These are phyloP conservation scores for Eimeria praecox DNA, from an alignment of 169 alveolate species.

Conservation along the genomic window DNA sequence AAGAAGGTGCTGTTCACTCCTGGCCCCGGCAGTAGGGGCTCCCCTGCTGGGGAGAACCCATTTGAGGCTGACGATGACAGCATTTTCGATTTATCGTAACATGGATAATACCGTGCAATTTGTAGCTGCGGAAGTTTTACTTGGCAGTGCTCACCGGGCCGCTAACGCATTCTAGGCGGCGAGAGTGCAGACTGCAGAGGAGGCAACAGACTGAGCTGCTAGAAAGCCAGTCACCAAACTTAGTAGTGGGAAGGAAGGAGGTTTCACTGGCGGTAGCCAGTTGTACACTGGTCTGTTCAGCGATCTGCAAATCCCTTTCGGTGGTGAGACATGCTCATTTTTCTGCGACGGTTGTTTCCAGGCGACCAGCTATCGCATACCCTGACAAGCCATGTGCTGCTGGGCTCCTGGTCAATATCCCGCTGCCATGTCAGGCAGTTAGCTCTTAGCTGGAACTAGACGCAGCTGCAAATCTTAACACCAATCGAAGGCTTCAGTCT, in stretches of 20 bases:
- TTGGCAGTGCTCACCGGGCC: not conserved
- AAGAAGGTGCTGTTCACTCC: constrained; percentile 45
- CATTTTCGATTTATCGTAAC: constrained; percentile 18
- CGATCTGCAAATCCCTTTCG: not conserved
- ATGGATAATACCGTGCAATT: not conserved
- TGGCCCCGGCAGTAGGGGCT: not conserved
- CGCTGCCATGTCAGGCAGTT: not conserved
- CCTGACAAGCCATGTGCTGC: not conserved
- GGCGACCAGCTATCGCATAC: not conserved
- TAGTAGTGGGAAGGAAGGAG: not conserved
- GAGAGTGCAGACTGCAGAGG: not conserved
- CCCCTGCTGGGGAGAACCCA: not conserved
- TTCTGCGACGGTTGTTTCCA: not conserved
- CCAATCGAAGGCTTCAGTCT: not conserved
- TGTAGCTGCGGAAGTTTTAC: not conserved
- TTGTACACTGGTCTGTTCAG: not conserved
- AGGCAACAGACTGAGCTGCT: not conserved
- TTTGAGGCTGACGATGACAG: constrained; percentile 36
- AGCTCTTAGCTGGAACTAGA: not conserved
- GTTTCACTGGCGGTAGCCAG: not conserved
- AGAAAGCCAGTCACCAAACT: not conserved
- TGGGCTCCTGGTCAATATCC: not conserved
- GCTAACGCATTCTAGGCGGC: not conserved
- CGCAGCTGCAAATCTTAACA: not conserved
- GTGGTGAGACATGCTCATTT: not conserved